Evolutionary conservation across 805 yeast genomes (phyloP), one percentile per base, ranked within the genome.

Genomic region (Wickerhamiella musiphila): DNA sequence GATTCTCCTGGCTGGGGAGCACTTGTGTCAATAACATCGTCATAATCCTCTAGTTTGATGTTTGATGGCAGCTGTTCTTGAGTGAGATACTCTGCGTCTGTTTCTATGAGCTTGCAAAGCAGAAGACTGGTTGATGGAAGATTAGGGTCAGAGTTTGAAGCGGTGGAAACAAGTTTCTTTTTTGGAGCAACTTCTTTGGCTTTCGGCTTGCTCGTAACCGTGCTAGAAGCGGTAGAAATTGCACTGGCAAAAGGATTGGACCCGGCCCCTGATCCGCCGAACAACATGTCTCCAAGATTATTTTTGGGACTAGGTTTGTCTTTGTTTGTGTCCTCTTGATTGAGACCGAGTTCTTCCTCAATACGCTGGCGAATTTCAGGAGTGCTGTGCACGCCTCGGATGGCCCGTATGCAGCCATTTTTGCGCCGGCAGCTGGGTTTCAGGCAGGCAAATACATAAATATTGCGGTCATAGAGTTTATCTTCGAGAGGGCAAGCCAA

Each of bases 371-470:
- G 34, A 8, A 43, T 39, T 8, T 47, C 54, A 1, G 70, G 69
- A 45, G 75, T 81, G 43, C 73, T 70, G 36, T 63, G 56, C 1
- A 84, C 60, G 2, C 86, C 93, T 49, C 95, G 63, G 32, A 90
- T 59, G 18, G 81, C 83, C 42, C 77, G 68, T 2, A 83, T 60
- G 1, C 78, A 60, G 4, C 93, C 93, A 3, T 65, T 60, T 42
- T 68, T 66, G 39, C 79, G 63, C 28, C 76, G 65, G 51, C 98
- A 90, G 0, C 54, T 43, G 15, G 68, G 57, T 27, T 68, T 65
- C 12, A 58, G 48, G 54, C 98, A 90, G 2, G 73, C 70, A 49
- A 86, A 78, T 0, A 90, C 63, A 47, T 86, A 90, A 12, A 90
- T 53, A 3, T 71, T 72, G 37, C 98, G 67, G 48, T 84, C 82